A percentile compares a stretch with the other conserved stretches of the same genome.
Conservation (phyloP, 129 eudicot genomes). For the Heracleum sosnowskyi region DNA sequence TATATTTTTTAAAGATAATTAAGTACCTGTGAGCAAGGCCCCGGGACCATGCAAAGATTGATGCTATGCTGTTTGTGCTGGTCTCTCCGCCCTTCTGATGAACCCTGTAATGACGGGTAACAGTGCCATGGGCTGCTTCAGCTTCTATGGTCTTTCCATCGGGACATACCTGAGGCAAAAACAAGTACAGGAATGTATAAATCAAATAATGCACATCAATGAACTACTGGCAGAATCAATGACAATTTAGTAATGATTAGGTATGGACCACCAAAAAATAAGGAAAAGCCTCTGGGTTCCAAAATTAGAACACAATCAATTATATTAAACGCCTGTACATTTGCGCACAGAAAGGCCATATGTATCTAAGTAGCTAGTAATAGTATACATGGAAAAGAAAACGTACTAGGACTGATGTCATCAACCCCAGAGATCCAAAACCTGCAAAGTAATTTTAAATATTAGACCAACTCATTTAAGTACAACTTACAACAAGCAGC, state of each 20-base stretch:
- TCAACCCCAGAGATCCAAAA: conserved; percentile 90
- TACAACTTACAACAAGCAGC: not conserved
- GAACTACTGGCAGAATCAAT: not conserved
- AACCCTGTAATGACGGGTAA: conserved; percentile 84
- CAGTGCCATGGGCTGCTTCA: conserved; percentile 96
- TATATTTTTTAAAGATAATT: not conserved
- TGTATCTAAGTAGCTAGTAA: not conserved
- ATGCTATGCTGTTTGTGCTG: conserved; percentile 87
- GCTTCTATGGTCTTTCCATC: conserved; percentile 96
- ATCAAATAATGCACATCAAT: not conserved
- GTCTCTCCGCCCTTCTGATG: conserved; percentile 94
- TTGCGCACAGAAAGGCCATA: not conserved
- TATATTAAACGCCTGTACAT: not conserved
- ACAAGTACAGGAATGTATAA: not conserved
- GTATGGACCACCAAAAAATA: not conserved
- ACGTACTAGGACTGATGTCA: conserved; percentile 90
- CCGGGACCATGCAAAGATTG: conserved; percentile 92
- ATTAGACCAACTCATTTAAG: not conserved
- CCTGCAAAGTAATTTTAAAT: conserved; percentile 29
- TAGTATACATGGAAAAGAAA: not conserved
- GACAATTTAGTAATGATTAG: not conserved
- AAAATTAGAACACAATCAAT: not conserved
- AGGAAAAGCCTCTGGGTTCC: not conserved
- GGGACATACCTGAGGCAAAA: conserved; percentile 62
- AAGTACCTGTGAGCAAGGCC: conserved; percentile 86